These are phyloP conservation scores for Cyclotella distinguenda DNA, from an alignment of 108 stramenopile genomes.

Conservation along the genomic window DNA sequence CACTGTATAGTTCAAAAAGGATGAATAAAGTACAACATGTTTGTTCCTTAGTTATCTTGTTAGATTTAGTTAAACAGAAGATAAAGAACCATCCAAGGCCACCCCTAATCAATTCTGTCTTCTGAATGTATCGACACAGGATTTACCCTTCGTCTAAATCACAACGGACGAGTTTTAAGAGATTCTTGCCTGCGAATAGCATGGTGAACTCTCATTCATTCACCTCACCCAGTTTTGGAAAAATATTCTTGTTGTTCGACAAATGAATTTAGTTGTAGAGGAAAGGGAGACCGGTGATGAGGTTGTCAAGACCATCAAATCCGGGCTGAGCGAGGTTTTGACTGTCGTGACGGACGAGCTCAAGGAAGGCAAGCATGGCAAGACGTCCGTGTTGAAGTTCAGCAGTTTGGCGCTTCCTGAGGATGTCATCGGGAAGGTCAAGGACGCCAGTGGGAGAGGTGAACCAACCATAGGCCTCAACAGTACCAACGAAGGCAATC, in stretches of 20 bases:
- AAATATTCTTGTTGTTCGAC: neutral
- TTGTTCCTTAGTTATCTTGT: too few relatives aligned
- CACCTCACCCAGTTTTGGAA: neutral
- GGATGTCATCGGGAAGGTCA: slow-evolving; percentile 45
- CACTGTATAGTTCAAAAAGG: too few relatives aligned
- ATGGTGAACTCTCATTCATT: slow-evolving; percentile 15
- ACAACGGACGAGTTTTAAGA: neutral
- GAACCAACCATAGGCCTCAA: slow-evolving; percentile 51
- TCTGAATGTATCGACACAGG: too few relatives aligned
- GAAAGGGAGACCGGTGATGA: slow-evolving; percentile 68
- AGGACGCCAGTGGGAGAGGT: slow-evolving; percentile 51
- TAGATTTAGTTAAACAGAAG: too few relatives aligned
- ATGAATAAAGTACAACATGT: too few relatives aligned
- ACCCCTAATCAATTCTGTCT: too few relatives aligned
- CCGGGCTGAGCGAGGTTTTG: slow-evolving; percentile 43
- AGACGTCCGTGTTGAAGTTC: slow-evolving; percentile 85
- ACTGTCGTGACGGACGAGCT: slow-evolving; percentile 56
- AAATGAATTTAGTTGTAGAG: slow-evolving; percentile 50
- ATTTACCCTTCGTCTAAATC: slow-evolving; percentile 5
- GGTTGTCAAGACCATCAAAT: slow-evolving; percentile 46
- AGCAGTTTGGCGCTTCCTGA: slow-evolving; percentile 53
- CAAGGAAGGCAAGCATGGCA: slow-evolving; percentile 86
- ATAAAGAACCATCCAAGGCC: too few relatives aligned
- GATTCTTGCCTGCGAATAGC: neutral
- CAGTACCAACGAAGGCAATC: slow-evolving; percentile 50